Base-by-base conservation (phyloP, 805 yeast genomes). In the Candida easanensis region DNA sequence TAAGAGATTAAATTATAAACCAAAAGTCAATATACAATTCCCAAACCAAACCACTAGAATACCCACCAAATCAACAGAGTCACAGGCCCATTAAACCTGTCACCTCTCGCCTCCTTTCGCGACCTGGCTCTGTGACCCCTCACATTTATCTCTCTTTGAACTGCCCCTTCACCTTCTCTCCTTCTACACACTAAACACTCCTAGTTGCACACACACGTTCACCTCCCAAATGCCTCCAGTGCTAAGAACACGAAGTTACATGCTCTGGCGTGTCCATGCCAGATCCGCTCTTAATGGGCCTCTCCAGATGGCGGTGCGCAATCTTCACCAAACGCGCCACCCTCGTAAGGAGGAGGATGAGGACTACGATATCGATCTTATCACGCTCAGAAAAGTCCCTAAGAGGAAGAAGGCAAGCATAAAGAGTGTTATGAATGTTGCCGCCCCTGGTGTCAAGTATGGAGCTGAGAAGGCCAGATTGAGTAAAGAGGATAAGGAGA, bases 341-440 rank as follows among this genome's bases (percentile, higher is more conserved):
- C 33, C 11, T 13, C 13, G 19, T 19, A 34, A 23, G 19, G 39
- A 16, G 9, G 22, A 41, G 14, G 40, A 42, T 13, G 49, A 39
- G 9, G 45, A 47, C 11, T 46, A 41, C 18, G 50, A 51, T 25
- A 40, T 51, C 14, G 51, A 49, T 16, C 31, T 52, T 27, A 46
- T 50, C 33, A 39, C 49, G 15, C 28, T 45, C n/a, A 50, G 30
- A 30, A 45, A 26, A 15, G 38, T 32, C 11, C 48, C 48, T 19
- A 46, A 39, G 34, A 20, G 42, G 25, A 38, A 32, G 21, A 22
- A 18, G 33, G 15, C n/a, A 15, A 33, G 36, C 16, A 15, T 3
- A 15, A 9, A 23, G 25, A 11, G 33, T 7, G 16, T 15, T 15
- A 23, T 23, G 26, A 23, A 23, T 23, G 26, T 23, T 9, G 26